These are phyloP conservation scores for Brassica carinata DNA, from an alignment of 345 rosid genomes.

Conservation along the genomic window DNA sequence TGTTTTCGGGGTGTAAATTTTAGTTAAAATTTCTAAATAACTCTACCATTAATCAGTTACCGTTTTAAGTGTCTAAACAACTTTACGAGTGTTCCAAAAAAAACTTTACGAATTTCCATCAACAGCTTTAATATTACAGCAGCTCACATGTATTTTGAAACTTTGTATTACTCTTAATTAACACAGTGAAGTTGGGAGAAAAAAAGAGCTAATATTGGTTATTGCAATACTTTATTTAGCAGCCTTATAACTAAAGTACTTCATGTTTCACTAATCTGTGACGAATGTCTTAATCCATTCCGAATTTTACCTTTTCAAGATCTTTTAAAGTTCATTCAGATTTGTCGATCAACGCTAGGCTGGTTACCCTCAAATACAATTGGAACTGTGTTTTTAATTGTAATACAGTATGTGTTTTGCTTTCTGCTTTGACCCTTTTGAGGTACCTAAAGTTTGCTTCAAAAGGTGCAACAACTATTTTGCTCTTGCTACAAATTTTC, in stretches of 20 bases:
- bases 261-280: not conserved
- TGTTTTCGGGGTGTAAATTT: not conserved
- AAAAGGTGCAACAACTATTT: slow-evolving; percentile 36
- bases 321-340: not conserved
- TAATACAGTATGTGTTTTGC: slow-evolving; percentile 8
- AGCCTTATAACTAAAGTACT: slow-evolving; percentile 23
- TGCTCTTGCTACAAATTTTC: slow-evolving; percentile 33
- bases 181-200: slow-evolving; percentile 25
- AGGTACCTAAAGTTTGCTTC: slow-evolving; percentile 44
- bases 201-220: not conserved
- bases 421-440: slow-evolving; percentile 34
- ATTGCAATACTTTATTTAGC: slow-evolving; percentile 25
- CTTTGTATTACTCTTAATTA: slow-evolving; percentile 19
- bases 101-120: slow-evolving; percentile 21
- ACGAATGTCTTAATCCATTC: slow-evolving; percentile 34
- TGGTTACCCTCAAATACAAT: slow-evolving; percentile 2
- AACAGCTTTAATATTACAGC: slow-evolving; percentile 38
- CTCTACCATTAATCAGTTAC: slow-evolving; percentile 2
- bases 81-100: slow-evolving; percentile 25
- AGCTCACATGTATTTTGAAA: slow-evolving; percentile 31
- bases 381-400: slow-evolving; percentile 1
- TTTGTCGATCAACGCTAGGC: slow-evolving; percentile 21
- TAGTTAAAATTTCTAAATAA: not conserved
- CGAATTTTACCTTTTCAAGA: slow-evolving; percentile 7
- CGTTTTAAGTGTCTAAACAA: slow-evolving; percentile 13